phyloP scores from a whole-genome alignment of 164 flowering plant species.

The Umbilicus rupestris region DNA sequence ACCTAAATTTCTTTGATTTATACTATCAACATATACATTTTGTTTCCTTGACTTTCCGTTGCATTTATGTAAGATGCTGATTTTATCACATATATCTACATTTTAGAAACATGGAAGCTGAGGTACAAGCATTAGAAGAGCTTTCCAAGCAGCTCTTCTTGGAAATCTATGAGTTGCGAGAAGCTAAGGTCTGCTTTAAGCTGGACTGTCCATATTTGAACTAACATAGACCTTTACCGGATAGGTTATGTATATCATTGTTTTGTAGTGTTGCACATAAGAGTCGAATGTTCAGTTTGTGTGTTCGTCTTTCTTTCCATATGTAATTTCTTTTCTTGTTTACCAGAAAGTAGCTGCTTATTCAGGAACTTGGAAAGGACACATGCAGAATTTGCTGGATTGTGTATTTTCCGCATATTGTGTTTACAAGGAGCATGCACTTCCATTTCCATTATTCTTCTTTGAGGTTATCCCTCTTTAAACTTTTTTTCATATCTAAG shows the following conservation, averaged over 20 bases:
- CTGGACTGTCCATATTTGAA: background rate
- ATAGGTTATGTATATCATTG: background rate
- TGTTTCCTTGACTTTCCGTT: background rate
- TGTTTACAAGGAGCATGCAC: no score
- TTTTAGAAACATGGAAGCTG: conserved; percentile 81
- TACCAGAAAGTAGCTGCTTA: no score
- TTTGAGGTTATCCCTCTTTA: no score
- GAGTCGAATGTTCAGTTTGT: background rate
- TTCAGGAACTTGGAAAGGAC: no score
- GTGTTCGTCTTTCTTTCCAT: no score
- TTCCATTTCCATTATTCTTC: no score
- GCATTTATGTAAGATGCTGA: background rate
- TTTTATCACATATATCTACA: background rate
- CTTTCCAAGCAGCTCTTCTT: conserved; percentile 88
- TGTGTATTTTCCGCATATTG: conserved; percentile 86
- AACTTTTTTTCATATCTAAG: no score
- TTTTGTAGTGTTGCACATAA: background rate
- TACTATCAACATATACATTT: background rate
- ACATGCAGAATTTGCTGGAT: no score
- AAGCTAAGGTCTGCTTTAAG: conserved; percentile 57
- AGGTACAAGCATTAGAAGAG: conserved; percentile 90
- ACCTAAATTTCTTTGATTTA: background rate
- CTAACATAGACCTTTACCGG: background rate
- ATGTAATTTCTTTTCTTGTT: no score
- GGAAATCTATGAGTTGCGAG: conserved; percentile 94